Evolutionary conservation across 208 protist species (phyloP), one percentile per base, ranked within the genome.

Genomic region (Polymyxa betae): DNA sequence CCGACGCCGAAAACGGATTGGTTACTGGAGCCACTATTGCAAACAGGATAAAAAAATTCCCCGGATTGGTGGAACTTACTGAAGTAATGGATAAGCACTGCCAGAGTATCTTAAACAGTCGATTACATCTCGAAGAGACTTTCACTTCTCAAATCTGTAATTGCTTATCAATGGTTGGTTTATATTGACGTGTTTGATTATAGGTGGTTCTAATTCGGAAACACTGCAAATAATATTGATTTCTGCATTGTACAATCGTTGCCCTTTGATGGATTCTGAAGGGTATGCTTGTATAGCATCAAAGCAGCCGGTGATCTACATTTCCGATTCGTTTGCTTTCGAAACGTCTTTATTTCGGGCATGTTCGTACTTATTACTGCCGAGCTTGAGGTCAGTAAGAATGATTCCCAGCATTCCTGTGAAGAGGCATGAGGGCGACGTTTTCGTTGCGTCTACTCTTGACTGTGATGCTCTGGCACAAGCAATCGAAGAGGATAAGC

Each of bases 141-240:
- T 82, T 82, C 72, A 43, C 40, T n/a, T 35, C 72, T 20, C 72
- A 82, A 35, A 82, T 82, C 72, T 82, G 72, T 82, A 82, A 40
- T 20, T 45, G 5, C 12, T 43, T 12, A 82, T 38, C 72, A 60
- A n/a, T 43, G 72, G 12, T 43, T 5, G n/a, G 5, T n/a, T 5
- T 20, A 43, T 40, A 20, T 5, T 35, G 5, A n/a, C 5, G 5
- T 82, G 5, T n/a, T n/a, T 82, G 10, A 82, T 43, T 20, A 20
- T 43, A 82, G 72, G 72, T 82, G 5, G 10, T 38, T 82, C 72
- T 5, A 20, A 5, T 35, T 5, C 35, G 35, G n/a, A 35, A 5
- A 35, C 40, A n/a, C 5, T 82, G 72, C 72, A 82, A 20, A 5
- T 82, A 35, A 43, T 43, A 12, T 12, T 82, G 35, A 20, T 82